phyloP scores from a whole-genome alignment of 768 basidiomycete species.

The Suillus luteus region DNA sequence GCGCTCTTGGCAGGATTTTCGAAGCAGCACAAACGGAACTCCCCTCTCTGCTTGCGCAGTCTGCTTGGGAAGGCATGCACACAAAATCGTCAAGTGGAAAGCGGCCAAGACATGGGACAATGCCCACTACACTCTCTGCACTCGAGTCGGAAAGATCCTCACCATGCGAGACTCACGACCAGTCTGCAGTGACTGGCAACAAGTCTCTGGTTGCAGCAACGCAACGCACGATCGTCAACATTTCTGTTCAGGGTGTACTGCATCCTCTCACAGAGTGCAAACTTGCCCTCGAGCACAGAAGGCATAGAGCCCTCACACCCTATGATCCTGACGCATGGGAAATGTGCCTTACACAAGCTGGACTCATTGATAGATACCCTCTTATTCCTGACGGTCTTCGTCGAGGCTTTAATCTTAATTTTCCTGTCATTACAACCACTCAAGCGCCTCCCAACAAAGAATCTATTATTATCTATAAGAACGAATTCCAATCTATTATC shows the following conservation, averaged over 20 bases:
- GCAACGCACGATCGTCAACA: neutral
- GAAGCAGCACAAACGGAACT: neutral
- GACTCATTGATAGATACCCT: neutral
- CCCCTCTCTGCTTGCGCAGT: neutral
- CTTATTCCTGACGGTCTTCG: neutral
- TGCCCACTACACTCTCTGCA: neutral
- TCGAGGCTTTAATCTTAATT: neutral
- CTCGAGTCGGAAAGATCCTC: neutral
- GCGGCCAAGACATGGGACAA: neutral
- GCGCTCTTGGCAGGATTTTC: neutral
- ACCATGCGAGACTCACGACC: neutral
- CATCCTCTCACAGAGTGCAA: neutral
- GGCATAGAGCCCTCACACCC: neutral
- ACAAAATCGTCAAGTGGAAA: neutral
- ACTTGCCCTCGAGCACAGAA: neutral
- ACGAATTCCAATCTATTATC: no score
- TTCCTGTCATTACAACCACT: neutral
- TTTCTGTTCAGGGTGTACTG: neutral
- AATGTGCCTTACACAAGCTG: neutral
- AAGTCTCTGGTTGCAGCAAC: neutral
- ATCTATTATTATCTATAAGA: neutral
- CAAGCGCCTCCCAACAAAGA: neutral
- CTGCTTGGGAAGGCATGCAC: neutral
- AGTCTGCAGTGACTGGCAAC: neutral
- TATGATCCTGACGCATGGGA: neutral